Percentiles rank a stretch among this genome's conserved stretches.
Evolutionary conservation across 2,329 filamentous ascomycete genomes (phyloP).

Genomic region (Ceratocystis cacaofunesta): DNA sequence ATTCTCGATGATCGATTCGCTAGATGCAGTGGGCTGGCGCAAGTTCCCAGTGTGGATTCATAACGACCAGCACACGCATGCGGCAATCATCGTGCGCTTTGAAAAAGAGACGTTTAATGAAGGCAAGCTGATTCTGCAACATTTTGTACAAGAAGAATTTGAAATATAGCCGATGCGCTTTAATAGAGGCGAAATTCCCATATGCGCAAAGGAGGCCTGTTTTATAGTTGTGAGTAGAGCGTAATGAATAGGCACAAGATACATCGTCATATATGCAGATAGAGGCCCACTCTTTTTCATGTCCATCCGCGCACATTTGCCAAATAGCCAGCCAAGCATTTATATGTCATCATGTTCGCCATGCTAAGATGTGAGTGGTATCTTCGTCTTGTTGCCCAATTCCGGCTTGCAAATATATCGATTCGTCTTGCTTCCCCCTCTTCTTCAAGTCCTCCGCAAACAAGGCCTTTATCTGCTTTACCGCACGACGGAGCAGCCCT

Average conservation of each 20-base stretch:
- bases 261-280: background rate
- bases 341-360: background rate
- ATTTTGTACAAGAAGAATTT: constrained; percentile 71
- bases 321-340: background rate
- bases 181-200: background rate
- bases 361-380: background rate
- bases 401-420: background rate
- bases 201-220: no score
- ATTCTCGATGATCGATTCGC: constrained; percentile 66
- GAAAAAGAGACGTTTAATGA: constrained; percentile 56
- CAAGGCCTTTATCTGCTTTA: constrained; percentile 18
- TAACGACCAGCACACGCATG: constrained; percentile 67
- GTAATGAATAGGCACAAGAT: background rate
- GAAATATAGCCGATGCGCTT: background rate
- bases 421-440: background rate
- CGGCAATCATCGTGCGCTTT: constrained; percentile 71
- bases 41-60: constrained; percentile 62
- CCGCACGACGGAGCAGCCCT: constrained; percentile 43
- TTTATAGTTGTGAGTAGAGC: background rate
- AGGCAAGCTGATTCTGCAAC: constrained; percentile 60
- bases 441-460: background rate
- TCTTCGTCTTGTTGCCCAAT: background rate
- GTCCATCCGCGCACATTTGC: background rate
- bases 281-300: background rate
- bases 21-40: constrained; percentile 52